Conservation (phyloP, 495 filamentous ascomycete genomes). For the Neurospora intermedia region DNA sequence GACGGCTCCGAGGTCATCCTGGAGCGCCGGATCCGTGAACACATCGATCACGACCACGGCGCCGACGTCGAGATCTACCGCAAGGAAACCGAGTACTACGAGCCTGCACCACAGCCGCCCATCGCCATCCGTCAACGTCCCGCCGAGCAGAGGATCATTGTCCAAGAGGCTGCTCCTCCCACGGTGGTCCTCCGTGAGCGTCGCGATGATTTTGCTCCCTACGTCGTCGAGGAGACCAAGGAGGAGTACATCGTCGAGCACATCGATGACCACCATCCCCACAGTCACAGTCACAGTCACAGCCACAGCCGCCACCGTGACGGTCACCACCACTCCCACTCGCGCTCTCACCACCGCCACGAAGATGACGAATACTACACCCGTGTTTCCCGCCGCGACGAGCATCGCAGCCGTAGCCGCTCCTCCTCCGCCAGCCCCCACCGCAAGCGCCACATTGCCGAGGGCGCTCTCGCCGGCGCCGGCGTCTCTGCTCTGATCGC, state of each 20-base stretch:
- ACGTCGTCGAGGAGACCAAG: conserved; percentile 39
- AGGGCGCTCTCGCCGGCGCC: conserved; percentile 72
- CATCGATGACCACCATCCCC: conserved; percentile 37
- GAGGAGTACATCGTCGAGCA: conserved; percentile 35
- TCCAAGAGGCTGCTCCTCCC: conserved; percentile 55
- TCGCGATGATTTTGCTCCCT: conserved; percentile 44
- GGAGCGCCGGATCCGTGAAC: conserved; percentile 37
- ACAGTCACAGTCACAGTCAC: conserved; percentile 18
- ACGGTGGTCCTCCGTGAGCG: conserved; percentile 53
- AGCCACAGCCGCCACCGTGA: conserved; percentile 41
- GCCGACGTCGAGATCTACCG: conserved; percentile 51
- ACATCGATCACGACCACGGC: conserved; percentile 29
- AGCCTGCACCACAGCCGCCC: conserved; percentile 43
- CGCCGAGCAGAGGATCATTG: conserved; percentile 59
- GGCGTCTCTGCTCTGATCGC: conserved; percentile 65
- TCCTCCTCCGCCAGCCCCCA: conserved; percentile 33
- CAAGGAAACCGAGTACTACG: conserved; percentile 59
- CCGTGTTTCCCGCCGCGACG: conserved; percentile 28
- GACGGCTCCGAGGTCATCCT: conserved; percentile 34
- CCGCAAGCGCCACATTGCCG: conserved; percentile 71
- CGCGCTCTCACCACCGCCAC: conserved; percentile 13
- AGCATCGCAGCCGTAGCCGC: conserved; percentile 18
- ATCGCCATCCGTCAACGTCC: conserved; percentile 56
- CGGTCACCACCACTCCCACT: conserved; percentile 9
- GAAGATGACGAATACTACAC: conserved; percentile 39